Evolutionary conservation across 73 alveolate species (phyloP).

Genomic region (Tetrahymena thermophila): DNA sequence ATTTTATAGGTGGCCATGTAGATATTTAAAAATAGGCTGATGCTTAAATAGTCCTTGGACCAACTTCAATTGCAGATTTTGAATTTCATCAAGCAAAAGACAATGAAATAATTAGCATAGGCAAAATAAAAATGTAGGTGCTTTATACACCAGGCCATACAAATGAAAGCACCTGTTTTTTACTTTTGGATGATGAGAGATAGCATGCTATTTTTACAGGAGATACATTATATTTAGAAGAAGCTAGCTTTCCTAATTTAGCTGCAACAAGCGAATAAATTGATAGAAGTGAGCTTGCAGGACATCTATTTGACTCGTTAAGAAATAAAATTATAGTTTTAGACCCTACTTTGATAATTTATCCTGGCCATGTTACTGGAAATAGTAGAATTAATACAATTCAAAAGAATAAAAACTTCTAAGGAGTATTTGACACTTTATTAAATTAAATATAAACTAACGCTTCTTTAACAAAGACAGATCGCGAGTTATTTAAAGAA

Average conservation of each 20-base stretch:
- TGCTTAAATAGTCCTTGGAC: constrained; percentile 36
- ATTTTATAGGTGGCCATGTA: constrained; percentile 43
- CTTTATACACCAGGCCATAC: constrained; percentile 71
- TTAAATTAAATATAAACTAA: constrained; percentile 14
- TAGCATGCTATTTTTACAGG: constrained; percentile 57
- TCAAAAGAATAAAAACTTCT: background rate
- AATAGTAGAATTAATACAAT: constrained; percentile 46
- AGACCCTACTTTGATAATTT: constrained; percentile 52
- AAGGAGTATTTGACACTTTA: background rate
- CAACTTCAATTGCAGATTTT: constrained; percentile 8
- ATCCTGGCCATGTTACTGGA: constrained; percentile 77
- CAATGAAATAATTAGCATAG: constrained; percentile 3
- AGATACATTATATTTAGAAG: constrained; percentile 60
- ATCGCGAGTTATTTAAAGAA: background rate
- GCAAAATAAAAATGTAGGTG: background rate
- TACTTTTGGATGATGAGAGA: constrained; percentile 6
- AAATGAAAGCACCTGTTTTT: constrained; percentile 53
- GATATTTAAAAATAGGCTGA: constrained; percentile 14
- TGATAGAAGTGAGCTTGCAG: constrained; percentile 6
- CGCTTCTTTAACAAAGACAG: background rate
- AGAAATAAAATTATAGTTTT: constrained; percentile 39
- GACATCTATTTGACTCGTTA: constrained; percentile 35
- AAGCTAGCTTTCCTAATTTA: constrained; percentile 69
- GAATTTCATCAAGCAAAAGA: background rate
- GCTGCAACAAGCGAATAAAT: constrained; percentile 41